Conservation (phyloP, 2,329 filamentous ascomycete species). For the Phaeosphaeria sp. region DNA sequence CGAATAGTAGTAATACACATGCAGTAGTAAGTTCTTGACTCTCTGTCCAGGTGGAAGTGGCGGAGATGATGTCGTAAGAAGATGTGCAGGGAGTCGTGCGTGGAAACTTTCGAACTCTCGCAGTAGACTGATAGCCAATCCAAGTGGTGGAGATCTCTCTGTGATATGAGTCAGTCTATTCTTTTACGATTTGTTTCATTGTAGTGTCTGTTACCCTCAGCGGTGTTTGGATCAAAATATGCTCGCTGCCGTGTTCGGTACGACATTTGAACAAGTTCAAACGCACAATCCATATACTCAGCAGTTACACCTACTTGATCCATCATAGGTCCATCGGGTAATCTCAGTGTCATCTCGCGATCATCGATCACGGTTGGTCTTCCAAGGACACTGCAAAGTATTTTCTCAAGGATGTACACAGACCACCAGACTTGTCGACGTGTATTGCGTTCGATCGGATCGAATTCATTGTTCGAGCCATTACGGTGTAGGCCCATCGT, state of each 20-base stretch:
- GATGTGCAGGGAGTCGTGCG: conserved; percentile 17
- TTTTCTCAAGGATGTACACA: conserved; percentile 34
- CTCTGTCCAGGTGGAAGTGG: conserved; percentile 15
- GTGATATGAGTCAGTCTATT: neutral
- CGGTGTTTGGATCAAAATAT: conserved; percentile 28
- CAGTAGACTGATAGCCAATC: conserved; percentile 13
- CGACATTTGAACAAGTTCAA: conserved; percentile 22
- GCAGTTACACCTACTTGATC: conserved; percentile 25
- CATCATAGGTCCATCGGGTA: conserved; percentile 25
- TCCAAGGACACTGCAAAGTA: conserved; percentile 33
- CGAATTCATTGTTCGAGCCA: conserved; percentile 47
- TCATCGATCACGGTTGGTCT: conserved; percentile 37
- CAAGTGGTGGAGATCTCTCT: neutral
- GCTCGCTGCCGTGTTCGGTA: conserved; percentile 30
- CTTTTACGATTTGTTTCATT: neutral
- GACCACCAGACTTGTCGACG: conserved; percentile 36
- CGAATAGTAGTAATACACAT: conserved; percentile 31
- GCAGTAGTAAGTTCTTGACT: conserved; percentile 23
- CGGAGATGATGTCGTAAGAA: conserved; percentile 11
- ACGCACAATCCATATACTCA: conserved; percentile 17
- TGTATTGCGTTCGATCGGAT: conserved; percentile 37
- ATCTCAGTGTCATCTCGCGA: conserved; percentile 25
- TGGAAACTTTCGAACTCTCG: conserved; percentile 28
- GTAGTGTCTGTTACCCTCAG: conserved; percentile 8
- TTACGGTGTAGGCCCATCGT: conserved; percentile 55